Evolutionary conservation across 2,329 filamentous ascomycete genomes (phyloP).

Genomic region (Endothia cerciana): DNA sequence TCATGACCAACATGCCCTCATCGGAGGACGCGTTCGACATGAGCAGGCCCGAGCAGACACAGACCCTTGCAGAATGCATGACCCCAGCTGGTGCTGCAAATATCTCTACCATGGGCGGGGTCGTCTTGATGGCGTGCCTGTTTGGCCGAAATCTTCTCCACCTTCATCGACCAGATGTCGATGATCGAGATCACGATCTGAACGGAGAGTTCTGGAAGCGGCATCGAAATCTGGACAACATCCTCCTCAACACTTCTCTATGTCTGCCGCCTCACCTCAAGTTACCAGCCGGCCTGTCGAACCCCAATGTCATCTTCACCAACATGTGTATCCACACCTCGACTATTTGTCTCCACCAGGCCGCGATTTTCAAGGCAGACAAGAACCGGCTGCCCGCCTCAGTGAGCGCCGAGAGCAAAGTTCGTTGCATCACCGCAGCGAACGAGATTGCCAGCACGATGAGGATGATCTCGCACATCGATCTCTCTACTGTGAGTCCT

Average conservation of each 20-base stretch:
- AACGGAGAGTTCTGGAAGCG: conserved; percentile 96
- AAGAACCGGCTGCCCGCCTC: conserved; percentile 78
- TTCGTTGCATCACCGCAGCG: conserved; percentile 89
- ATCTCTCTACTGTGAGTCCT: conserved; percentile 73
- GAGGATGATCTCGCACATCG: conserved; percentile 90
- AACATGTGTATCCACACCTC: conserved; percentile 98
- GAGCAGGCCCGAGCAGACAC: conserved; percentile 73
- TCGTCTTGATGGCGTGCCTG: conserved; percentile 83
- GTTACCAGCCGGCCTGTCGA: conserved; percentile 73
- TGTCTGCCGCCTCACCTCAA: conserved; percentile 81
- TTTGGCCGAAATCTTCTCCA: conserved; percentile 92
- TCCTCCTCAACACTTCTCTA: conserved; percentile 84
- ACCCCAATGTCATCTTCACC: conserved; percentile 86
- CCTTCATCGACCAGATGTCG: conserved; percentile 80
- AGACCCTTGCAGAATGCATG: conserved; percentile 71
- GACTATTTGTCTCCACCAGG: conserved; percentile 96
- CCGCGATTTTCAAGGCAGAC: conserved; percentile 96
- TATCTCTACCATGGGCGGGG: conserved; percentile 77
- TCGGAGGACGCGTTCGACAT: conserved; percentile 85
- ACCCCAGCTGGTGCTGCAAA: conserved; percentile 71
- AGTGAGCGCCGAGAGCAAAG: conserved; percentile 86
- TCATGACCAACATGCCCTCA: conserved; percentile 81
- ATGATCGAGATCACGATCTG: conserved; percentile 83
- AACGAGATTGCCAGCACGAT: conserved; percentile 94
- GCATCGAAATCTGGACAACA: conserved; percentile 86